Conservation (phyloP, 2,329 filamentous ascomycete species). For the Aspergillus japonicus region DNA sequence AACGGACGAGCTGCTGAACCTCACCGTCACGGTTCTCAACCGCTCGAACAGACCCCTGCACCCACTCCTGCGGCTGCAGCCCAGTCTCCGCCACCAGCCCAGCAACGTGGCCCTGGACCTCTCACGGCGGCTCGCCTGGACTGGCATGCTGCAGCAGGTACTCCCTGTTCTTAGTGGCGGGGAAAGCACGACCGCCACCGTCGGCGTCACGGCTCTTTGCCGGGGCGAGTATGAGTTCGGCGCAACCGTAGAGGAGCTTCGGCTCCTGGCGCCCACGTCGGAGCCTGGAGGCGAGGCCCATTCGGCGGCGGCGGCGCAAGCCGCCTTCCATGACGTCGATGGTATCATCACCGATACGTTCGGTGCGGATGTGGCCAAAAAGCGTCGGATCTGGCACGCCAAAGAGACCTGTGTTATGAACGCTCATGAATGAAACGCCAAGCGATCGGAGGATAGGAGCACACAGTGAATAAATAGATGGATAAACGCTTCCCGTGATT, state of each 20-base stretch:
- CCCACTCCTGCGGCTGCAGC: constrained; percentile 73
- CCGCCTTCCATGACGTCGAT: constrained; percentile 26
- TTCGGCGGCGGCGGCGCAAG: constrained; percentile 1
- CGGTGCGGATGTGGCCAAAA: constrained; percentile 39
- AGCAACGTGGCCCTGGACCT: constrained; percentile 74
- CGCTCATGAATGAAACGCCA: constrained; percentile 31
- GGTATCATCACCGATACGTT: constrained; percentile 38
- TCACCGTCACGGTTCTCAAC: constrained; percentile 73
- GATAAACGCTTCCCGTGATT: background rate
- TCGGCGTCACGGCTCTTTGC: constrained; percentile 74
- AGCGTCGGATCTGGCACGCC: constrained; percentile 46
- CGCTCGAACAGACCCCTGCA: constrained; percentile 66
- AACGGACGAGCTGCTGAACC: constrained; percentile 65
- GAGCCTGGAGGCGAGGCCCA: constrained; percentile 15
- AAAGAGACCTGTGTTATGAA: constrained; percentile 47
- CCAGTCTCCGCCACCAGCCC: constrained; percentile 71
- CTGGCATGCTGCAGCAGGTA: constrained; percentile 75
- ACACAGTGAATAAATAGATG: background rate
- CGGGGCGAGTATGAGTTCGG: constrained; percentile 79
- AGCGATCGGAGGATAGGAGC: background rate
- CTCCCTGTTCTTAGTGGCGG: constrained; percentile 63
- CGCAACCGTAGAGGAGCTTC: constrained; percentile 77
- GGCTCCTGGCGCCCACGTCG: constrained; percentile 41
- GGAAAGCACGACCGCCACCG: constrained; percentile 57
- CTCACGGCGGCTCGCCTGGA: constrained; percentile 79